Conservation (phyloP, 2,329 filamentous ascomycete genomes). For the Aspergillus jensenii region DNA sequence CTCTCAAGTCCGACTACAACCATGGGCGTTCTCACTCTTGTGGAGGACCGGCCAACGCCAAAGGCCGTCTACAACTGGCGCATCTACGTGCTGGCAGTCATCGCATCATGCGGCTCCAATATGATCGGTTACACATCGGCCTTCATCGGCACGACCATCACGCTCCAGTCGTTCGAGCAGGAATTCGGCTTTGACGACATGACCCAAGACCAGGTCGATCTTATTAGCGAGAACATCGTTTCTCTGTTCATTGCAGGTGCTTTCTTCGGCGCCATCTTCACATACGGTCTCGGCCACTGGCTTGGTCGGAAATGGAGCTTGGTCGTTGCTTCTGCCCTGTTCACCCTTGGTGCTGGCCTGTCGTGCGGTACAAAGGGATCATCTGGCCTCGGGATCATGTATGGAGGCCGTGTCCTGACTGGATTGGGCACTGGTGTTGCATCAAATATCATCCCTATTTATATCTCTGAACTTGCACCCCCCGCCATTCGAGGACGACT, state of each 20-base stretch:
- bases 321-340: conserved; percentile 61
- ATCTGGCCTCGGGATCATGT: conserved; percentile 61
- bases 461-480: conserved; percentile 59
- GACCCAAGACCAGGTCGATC: conserved; percentile 45
- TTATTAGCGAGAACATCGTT: conserved; percentile 73
- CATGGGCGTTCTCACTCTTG: conserved; percentile 38
- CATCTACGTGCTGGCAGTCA: conserved; percentile 54
- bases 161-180: conserved; percentile 65
- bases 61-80: conserved; percentile 61
- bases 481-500: conserved; percentile 59
- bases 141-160: conserved; percentile 76
- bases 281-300: conserved; percentile 66
- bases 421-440: conserved; percentile 58
- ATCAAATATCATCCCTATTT: conserved; percentile 60
- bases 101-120: conserved; percentile 58
- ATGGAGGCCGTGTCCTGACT: conserved; percentile 57
- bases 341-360: conserved; percentile 68
- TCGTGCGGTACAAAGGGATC: conserved; percentile 67
- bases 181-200: conserved; percentile 63
- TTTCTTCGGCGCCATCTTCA: conserved; percentile 73
- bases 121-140: conserved; percentile 68
- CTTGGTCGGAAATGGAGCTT: conserved; percentile 67
- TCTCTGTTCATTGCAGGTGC: conserved; percentile 80
- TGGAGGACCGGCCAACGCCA: conserved; percentile 54
- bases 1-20: conserved; percentile 11